These are phyloP conservation scores for Aphanomyces astaci DNA, from an alignment of 352 stramenopile genomes.

Conservation along the genomic window DNA sequence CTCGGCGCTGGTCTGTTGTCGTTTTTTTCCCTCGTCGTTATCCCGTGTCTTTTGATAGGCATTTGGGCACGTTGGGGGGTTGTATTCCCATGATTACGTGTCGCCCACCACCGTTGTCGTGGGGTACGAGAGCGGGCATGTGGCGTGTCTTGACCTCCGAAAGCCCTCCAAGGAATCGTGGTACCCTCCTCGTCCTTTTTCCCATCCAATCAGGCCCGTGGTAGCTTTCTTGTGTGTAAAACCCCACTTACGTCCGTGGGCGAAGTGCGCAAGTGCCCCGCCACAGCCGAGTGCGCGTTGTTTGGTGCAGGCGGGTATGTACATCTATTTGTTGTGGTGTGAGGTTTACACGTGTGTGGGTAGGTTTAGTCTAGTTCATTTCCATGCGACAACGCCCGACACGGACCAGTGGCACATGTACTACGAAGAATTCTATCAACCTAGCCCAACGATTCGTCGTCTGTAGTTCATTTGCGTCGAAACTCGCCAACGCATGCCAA, in stretches of 20 bases:
- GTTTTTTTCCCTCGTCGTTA: no score
- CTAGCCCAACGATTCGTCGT: not conserved
- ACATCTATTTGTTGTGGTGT: not conserved
- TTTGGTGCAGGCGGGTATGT: constrained; percentile 61
- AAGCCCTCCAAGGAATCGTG: constrained; percentile 42
- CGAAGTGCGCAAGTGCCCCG: constrained; percentile 49
- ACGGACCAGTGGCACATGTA: constrained; percentile 37
- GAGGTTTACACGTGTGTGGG: not conserved
- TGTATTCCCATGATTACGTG: constrained; percentile 71
- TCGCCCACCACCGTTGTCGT: constrained; percentile 43
- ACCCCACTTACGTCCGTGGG: constrained; percentile 39
- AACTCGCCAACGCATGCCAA: constrained; percentile 38
- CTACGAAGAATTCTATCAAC: not conserved
- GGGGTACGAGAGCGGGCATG: constrained; percentile 52
- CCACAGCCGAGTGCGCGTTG: constrained; percentile 36
- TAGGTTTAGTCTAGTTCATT: constrained; percentile 37
- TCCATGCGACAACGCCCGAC: constrained; percentile 26
- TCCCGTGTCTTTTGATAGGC: no score
- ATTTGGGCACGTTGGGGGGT: constrained; percentile 42
- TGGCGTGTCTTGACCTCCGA: constrained; percentile 56
- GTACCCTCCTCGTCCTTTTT: constrained; percentile 27
- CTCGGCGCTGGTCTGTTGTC: constrained; percentile 25
- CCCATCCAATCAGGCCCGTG: not conserved
- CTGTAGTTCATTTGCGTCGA: constrained; percentile 7
- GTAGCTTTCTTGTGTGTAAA: constrained; percentile 43